phyloP scores from a whole-genome alignment of 805 yeast genomes.

The Candida gorgasii region DNA sequence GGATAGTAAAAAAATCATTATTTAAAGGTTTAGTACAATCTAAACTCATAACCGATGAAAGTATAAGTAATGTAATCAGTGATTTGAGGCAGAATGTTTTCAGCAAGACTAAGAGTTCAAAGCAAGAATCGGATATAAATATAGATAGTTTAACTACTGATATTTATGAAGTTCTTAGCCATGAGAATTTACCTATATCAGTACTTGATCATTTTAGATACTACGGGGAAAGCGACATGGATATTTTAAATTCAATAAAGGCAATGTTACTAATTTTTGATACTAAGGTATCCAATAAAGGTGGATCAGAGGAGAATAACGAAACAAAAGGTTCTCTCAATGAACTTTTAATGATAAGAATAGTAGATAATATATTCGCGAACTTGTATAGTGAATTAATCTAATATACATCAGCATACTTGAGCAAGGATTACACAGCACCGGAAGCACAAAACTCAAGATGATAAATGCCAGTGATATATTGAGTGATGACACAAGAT shows the following conservation, averaged over 20 bases:
- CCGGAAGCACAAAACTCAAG: not conserved
- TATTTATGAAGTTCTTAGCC: conserved; percentile 15
- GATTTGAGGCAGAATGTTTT: conserved; percentile 11
- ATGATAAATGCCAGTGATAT: not conserved
- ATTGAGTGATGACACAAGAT: conserved; percentile 2
- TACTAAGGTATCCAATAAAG: conserved; percentile 1
- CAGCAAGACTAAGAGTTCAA: conserved; percentile 11
- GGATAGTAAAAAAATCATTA: conserved; percentile 12
- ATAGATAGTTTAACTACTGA: conserved; percentile 18
- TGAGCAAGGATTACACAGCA: not conserved
- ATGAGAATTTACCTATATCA: conserved; percentile 10
- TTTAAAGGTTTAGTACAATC: conserved; percentile 14
- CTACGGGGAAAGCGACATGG: conserved; percentile 20
- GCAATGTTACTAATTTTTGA: conserved; percentile 12
- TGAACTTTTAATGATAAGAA: conserved; percentile 19
- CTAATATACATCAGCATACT: conserved; percentile 1
- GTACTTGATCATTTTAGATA: conserved; percentile 12
- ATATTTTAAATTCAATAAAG: conserved; percentile 17
- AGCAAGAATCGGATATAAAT: conserved; percentile 11
- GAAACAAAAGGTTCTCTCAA: conserved; percentile 11
- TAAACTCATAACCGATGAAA: conserved; percentile 13
- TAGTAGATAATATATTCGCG: conserved; percentile 23
- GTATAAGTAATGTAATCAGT: conserved; percentile 7
- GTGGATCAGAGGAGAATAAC: not conserved
- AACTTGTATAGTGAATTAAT: conserved; percentile 24